Conservation (phyloP, 2,329 filamentous ascomycete species). For the Fusarium clavum region DNA sequence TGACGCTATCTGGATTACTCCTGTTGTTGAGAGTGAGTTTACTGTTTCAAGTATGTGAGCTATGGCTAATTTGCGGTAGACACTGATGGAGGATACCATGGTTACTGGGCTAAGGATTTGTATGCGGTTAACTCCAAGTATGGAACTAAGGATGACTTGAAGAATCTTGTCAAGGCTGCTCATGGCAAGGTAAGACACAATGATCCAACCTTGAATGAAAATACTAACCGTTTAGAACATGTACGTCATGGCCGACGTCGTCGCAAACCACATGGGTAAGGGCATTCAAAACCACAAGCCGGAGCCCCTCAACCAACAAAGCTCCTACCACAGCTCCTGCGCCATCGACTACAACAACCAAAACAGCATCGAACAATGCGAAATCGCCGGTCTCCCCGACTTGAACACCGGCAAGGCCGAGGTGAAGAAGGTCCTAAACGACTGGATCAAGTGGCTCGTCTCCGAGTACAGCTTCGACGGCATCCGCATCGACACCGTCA, state of each 20-base stretch:
- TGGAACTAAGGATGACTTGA: slow-evolving; percentile 23
- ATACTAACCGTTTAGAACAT: slow-evolving; percentile 45
- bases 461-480: slow-evolving; percentile 71
- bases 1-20: slow-evolving; percentile 69
- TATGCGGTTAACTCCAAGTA: slow-evolving; percentile 33
- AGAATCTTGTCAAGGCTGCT: slow-evolving; percentile 26
- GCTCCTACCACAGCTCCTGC: slow-evolving; percentile 24
- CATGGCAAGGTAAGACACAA: slow-evolving; percentile 26
- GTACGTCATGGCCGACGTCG: slow-evolving; percentile 72
- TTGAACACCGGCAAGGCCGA: slow-evolving; percentile 64
- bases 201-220: too few relatives aligned
- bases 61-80: background rate
- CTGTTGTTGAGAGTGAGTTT: slow-evolving; percentile 60
- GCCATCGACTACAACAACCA: slow-evolving; percentile 33
- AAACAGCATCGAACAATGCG: slow-evolving; percentile 22
- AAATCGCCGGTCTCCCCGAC: slow-evolving; percentile 63
- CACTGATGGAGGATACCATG: slow-evolving; percentile 32
- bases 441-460: slow-evolving; percentile 70
- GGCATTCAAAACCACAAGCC: slow-evolving; percentile 58
- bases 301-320: slow-evolving; percentile 59
- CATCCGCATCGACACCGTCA: slow-evolving; percentile 70
- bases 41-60: slow-evolving; percentile 42
- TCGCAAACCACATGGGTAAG: slow-evolving; percentile 68
- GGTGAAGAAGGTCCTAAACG: slow-evolving; percentile 63
- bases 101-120: slow-evolving; percentile 35